These are phyloP conservation scores for Hypoxylon lienhwacheense DNA, from an alignment of 495 filamentous ascomycete genomes.

Conservation along the genomic window DNA sequence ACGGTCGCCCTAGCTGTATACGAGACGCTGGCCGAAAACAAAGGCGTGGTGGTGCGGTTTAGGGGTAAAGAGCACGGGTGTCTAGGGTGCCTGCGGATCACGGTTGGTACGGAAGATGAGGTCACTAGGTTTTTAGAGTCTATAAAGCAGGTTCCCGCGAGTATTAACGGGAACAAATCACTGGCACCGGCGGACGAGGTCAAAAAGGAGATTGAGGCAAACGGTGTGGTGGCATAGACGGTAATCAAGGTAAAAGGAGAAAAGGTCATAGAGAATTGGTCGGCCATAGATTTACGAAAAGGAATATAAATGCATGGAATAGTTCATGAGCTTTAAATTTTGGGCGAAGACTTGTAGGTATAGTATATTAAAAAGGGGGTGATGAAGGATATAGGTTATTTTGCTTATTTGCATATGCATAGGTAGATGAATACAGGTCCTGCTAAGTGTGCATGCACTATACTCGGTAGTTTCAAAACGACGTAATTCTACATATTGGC, in stretches of 20 bases:
- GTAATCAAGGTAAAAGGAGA: neutral
- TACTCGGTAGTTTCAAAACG: conserved; percentile 8
- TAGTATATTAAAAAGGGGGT: neutral
- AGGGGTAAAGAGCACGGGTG: conserved; percentile 91
- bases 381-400: too few relatives aligned
- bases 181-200: conserved; percentile 36
- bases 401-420: conserved; percentile 8
- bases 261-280: neutral
- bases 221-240: conserved; percentile 39
- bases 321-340: neutral
- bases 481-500: conserved; percentile 27
- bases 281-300: neutral
- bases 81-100: conserved; percentile 83
- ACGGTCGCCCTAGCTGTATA: conserved; percentile 75
- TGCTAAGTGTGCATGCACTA: neutral
- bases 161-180: conserved; percentile 45
- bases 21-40: conserved; percentile 79
- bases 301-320: neutral
- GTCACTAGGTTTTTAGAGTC: conserved; percentile 74
- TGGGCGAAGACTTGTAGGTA: neutral
- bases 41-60: conserved; percentile 90
- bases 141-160: conserved; percentile 61
- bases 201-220: conserved; percentile 40
- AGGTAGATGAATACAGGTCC: neutral
- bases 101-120: conserved; percentile 87